Conservation (phyloP, 768 basidiomycete genomes). For the Rhodotorula babjevae region DNA sequence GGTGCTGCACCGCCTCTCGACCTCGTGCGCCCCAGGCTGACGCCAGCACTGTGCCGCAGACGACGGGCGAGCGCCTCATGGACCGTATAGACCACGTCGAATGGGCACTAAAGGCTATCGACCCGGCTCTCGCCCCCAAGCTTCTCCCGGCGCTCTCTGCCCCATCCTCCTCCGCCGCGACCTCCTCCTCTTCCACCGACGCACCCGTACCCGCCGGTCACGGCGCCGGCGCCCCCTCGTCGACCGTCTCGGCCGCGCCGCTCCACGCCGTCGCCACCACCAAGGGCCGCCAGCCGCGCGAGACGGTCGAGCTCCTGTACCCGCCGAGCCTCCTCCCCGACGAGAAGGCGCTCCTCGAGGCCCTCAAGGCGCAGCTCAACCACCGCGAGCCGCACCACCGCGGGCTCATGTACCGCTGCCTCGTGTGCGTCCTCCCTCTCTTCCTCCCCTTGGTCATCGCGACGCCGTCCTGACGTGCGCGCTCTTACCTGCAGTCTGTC, state of each 20-base stretch:
- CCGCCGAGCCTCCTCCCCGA: conserved; percentile 7
- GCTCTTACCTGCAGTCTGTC: conserved; percentile 9
- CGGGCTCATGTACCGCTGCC: conserved; percentile 11
- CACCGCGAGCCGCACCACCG: conserved; percentile 30
- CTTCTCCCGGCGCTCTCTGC: neutral
- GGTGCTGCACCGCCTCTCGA: neutral
- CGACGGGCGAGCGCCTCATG: conserved; percentile 47
- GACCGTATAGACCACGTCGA: conserved; percentile 49
- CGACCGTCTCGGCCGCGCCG: no score
- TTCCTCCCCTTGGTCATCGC: no score
- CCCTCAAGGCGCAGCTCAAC: conserved; percentile 14
- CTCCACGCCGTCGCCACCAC: no score
- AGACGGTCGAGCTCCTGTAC: conserved; percentile 42
- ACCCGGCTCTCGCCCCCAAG: conserved; percentile 43
- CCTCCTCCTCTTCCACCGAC: neutral
- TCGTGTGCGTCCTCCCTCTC: conserved; percentile 10
- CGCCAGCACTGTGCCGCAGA: conserved; percentile 37
- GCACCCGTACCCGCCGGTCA: no score
- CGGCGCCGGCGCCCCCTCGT: no score
- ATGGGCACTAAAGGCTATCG: conserved; percentile 47
- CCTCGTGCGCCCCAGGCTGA: no score
- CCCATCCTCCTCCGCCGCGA: neutral
- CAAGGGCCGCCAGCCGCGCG: neutral
- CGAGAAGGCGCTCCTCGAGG: neutral
- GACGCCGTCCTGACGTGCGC: neutral